phyloP scores from a whole-genome alignment of 495 filamentous ascomycete species.

The Xylaria longipes region DNA sequence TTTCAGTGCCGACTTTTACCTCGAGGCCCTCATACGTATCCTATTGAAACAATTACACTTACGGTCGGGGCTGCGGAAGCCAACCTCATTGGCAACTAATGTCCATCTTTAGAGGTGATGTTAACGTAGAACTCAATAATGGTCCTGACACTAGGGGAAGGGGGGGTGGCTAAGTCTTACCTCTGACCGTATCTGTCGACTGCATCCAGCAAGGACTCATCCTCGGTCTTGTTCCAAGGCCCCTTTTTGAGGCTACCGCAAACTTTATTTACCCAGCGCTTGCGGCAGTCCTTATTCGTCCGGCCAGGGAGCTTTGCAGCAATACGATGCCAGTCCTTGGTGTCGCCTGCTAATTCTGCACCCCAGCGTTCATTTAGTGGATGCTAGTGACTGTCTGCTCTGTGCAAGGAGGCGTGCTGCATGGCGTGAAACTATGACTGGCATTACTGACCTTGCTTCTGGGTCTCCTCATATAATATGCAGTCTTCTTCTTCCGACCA shows the following conservation, averaged over 20 bases:
- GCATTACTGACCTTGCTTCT: conserved; percentile 33
- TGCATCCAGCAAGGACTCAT: conserved; percentile 41
- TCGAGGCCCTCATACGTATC: neutral
- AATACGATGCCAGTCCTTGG: conserved; percentile 44
- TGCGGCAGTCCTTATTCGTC: conserved; percentile 53
- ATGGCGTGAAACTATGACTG: neutral
- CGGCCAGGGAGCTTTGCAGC: conserved; percentile 45
- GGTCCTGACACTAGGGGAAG: neutral
- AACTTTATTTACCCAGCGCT: conserved; percentile 51
- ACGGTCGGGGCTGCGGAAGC: conserved; percentile 24
- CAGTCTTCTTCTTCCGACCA: conserved; percentile 42
- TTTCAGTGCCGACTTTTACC: neutral
- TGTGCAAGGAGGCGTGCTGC: neutral
- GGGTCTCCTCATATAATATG: conserved; percentile 40
- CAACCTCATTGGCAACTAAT: conserved; percentile 19
- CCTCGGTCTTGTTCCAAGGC: conserved; percentile 49
- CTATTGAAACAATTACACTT: conserved; percentile 9
- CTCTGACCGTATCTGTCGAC: conserved; percentile 41
- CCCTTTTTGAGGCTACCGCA: conserved; percentile 51
- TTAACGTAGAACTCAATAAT: neutral
- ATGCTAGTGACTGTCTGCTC: neutral
- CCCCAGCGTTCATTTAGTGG: neutral
- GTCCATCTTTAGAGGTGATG: neutral
- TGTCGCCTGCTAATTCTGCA: neutral
- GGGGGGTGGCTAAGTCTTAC: neutral